phyloP scores from a whole-genome alignment of 768 basidiomycete species.

The Mycena pura region DNA sequence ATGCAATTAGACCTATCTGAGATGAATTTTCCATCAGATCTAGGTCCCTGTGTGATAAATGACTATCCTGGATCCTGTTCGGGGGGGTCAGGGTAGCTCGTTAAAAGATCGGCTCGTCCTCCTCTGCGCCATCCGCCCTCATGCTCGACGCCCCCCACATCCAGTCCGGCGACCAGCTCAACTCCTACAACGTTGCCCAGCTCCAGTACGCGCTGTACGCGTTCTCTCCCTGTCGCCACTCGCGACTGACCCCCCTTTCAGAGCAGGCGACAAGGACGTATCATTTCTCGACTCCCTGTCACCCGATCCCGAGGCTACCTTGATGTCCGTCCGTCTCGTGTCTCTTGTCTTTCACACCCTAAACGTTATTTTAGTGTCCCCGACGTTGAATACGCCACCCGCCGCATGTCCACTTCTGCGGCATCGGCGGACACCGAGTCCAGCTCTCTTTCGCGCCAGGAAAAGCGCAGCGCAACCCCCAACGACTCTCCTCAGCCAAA shows the following conservation, averaged over 20 bases:
- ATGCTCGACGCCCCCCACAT: constrained; percentile 65
- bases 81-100: constrained; percentile 20
- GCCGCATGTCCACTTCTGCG: constrained; percentile 83
- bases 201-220: constrained; percentile 64
- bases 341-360: background rate
- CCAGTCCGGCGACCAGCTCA: constrained; percentile 51
- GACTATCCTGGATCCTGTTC: constrained; percentile 24
- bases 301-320: constrained; percentile 41
- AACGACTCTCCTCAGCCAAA: constrained; percentile 61
- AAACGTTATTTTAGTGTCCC: constrained; percentile 36
- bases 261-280: constrained; percentile 26
- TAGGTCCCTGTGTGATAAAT: constrained; percentile 18
- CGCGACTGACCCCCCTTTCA: constrained; percentile 11
- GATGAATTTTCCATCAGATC: background rate
- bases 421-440: constrained; percentile 75
- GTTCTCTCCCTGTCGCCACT: background rate
- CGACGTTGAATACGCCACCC: constrained; percentile 63
- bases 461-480: constrained; percentile 67
- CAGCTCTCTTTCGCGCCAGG: constrained; percentile 61
- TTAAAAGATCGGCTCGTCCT: constrained; percentile 30
- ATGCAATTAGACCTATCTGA: constrained; percentile 15
- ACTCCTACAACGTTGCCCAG: constrained; percentile 67
- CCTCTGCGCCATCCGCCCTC: constrained; percentile 21
- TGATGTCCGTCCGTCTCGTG: constrained; percentile 48
- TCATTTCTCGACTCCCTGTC: constrained; percentile 28